Base-by-base conservation (phyloP, 371 early-diverging fungal genomes). In the Mortierella sp. region DNA sequence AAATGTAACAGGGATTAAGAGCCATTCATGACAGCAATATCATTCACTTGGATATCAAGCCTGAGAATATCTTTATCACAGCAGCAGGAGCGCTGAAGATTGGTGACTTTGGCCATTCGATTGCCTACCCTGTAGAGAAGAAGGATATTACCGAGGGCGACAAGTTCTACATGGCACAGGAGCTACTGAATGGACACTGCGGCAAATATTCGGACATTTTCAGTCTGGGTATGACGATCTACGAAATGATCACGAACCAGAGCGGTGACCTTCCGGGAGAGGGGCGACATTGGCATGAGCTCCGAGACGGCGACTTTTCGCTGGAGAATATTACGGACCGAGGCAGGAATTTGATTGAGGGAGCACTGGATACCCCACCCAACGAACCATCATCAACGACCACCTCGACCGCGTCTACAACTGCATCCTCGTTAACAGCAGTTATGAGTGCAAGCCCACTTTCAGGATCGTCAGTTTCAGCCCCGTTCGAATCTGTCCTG, bases 131-230 rank as follows among this genome's bases (percentile, higher is more conserved):
- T 72, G 89, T 85, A 24, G 79, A 77, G 38, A 68, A 65, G 21
- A 82, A 83, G 70, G 80, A 82, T 24, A 72, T 78, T 11, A 60
- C 56, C 35, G 99, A 99, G 88, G 99, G 99, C 2, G 99, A 99
- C 90, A 93, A 98, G 79, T 91, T 91, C 51, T 99, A 99, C 78
- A 93, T 99, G 91, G 99, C 99, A 2, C 97, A 97, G 1, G 99
- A 99, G 87, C 87, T 98, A 27, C 85, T 99, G 71, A 80, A 90
- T 60, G 96, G 96, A 72, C 82, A 88, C 12, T 97, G 94, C 87
- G 93, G 93, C 81, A 93, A 93, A 58, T 91, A 96, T 3, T 97
- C 97, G 3, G 99, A 99, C 82, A 91, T 99, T 32, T 99, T 97
- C 77, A 97, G 98, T 87, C 90, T 99, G 11, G 99, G 99, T 5